Percentiles rank a stretch among this genome's conserved stretches.
Evolutionary conservation across 2,329 filamentous ascomycete genomes (phyloP).

Genomic region (Aureobasidium melanogenum): DNA sequence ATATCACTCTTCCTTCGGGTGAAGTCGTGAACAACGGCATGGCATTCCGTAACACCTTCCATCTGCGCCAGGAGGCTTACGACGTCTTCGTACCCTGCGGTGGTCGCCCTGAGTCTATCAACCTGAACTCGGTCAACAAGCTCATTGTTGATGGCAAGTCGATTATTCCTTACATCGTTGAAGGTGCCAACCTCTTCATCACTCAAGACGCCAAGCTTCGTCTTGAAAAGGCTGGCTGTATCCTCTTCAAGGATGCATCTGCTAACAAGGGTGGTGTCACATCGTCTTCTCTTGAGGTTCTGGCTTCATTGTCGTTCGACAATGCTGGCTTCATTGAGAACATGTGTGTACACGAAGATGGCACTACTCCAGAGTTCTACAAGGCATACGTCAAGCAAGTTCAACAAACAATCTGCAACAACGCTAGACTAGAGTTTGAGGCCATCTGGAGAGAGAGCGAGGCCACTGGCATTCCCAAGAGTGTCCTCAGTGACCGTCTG

Average conservation of each 20-base stretch:
- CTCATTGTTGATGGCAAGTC: constrained; percentile 86
- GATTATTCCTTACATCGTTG: constrained; percentile 86
- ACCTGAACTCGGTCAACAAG: constrained; percentile 76
- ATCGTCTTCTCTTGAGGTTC: constrained; percentile 89
- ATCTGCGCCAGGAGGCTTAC: constrained; percentile 64
- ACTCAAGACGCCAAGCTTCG: constrained; percentile 96
- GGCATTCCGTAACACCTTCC: constrained; percentile 94
- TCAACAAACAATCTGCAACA: constrained; percentile 81
- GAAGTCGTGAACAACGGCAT: constrained; percentile 87
- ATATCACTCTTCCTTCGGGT: constrained; percentile 77
- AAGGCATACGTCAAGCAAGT: constrained; percentile 85
- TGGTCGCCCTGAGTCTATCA: constrained; percentile 92
- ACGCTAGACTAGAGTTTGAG: constrained; percentile 90
- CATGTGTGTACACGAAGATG: constrained; percentile 80
- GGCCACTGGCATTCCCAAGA: constrained; percentile 67
- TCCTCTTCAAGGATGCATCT: constrained; percentile 95
- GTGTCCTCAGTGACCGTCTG: constrained; percentile 83
- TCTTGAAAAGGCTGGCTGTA: constrained; percentile 87
- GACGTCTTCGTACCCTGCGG: constrained; percentile 94
- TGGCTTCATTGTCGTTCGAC: constrained; percentile 90
- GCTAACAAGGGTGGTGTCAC: constrained; percentile 99
- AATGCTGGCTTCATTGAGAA: constrained; percentile 79
- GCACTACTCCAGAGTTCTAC: constrained; percentile 82
- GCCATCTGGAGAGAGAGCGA: constrained; percentile 95
- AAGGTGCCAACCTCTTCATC: constrained; percentile 97